Evolutionary conservation across 2,329 filamentous ascomycete species (phyloP).

Genomic region (Trichoderma sp.): DNA sequence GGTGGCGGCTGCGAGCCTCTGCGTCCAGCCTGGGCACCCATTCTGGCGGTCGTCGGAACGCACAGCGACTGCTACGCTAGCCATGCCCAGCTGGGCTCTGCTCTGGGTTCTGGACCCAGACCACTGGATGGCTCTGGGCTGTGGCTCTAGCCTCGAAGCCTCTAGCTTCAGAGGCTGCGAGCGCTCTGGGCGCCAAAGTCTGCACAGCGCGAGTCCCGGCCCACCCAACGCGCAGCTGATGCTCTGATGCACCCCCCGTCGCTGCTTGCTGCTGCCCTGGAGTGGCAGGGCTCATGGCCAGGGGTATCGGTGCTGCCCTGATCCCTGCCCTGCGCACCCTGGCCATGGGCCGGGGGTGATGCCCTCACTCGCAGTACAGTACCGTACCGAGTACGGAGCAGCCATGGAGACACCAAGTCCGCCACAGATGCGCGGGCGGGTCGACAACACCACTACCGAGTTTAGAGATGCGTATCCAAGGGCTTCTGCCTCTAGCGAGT

Average conservation of each 20-base stretch:
- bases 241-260: conserved; percentile 20
- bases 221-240: conserved; percentile 21
- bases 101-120: conserved; percentile 1
- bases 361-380: conserved; percentile 3
- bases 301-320: conserved; percentile 17
- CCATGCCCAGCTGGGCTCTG: conserved; percentile 17
- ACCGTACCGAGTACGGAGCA: conserved; percentile 9
- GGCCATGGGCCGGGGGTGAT: not conserved
- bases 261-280: conserved; percentile 18
- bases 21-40: not conserved
- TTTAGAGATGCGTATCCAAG: conserved; percentile 14
- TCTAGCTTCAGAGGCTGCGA: not conserved
- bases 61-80: conserved; percentile 17
- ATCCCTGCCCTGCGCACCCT: conserved; percentile 4
- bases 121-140: conserved; percentile 1
- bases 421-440: conserved; percentile 20
- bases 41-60: conserved; percentile 14
- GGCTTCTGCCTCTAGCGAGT: conserved; percentile 19
- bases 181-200: conserved; percentile 6
- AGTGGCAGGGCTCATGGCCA: conserved; percentile 18
- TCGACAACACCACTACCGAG: conserved; percentile 20
- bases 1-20: conserved; percentile 13
- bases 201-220: conserved; percentile 2
- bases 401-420: conserved; percentile 2
- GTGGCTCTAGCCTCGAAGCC: conserved; percentile 10